These are phyloP conservation scores for Paraphoma sp. DNA, from an alignment of 2,329 filamentous ascomycete species.

Conservation along the genomic window DNA sequence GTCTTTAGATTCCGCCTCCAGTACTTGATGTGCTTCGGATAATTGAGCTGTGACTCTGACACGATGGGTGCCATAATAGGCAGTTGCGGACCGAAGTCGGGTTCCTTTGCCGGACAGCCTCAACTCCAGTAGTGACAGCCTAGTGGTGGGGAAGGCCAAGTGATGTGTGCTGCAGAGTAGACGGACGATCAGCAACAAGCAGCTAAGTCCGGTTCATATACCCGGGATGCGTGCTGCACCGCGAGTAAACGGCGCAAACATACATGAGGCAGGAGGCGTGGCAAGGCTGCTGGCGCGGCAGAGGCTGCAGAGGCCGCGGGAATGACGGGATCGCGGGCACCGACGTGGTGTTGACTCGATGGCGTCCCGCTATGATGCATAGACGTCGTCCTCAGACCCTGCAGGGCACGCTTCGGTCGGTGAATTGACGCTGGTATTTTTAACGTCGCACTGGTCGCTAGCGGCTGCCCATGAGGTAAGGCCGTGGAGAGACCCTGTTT, in stretches of 20 bases:
- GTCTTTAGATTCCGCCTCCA: conserved; percentile 88
- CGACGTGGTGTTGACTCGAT: conserved; percentile 4
- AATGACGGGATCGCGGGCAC: not conserved
- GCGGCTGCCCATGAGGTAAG: conserved; percentile 2
- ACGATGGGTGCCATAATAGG: conserved; percentile 25
- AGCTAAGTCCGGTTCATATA: not conserved
- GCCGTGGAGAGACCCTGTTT: conserved; percentile 4
- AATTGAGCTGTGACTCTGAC: conserved; percentile 39
- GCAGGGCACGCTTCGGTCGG: conserved; percentile 3
- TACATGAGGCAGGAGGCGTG: not conserved
- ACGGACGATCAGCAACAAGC: conserved; percentile 2
- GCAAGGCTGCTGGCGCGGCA: not conserved
- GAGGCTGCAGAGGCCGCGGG: not conserved
- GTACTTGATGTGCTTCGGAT: conserved; percentile 76
- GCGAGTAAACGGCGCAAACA: conserved; percentile 8
- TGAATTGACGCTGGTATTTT: conserved; percentile 26
- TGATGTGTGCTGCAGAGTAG: not conserved
- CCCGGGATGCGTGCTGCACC: not conserved
- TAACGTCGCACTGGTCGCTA: conserved; percentile 15
- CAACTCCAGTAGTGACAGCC: not conserved
- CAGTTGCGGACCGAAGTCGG: conserved; percentile 8
- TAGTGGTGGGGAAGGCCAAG: conserved; percentile 3
- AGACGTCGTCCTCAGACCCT: conserved; percentile 16
- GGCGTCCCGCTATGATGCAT: conserved; percentile 11
- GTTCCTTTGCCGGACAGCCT: conserved; percentile 8